Evolutionary conservation across 78 protist species (phyloP).

Genomic region (Reticulomyxa filosa): DNA sequence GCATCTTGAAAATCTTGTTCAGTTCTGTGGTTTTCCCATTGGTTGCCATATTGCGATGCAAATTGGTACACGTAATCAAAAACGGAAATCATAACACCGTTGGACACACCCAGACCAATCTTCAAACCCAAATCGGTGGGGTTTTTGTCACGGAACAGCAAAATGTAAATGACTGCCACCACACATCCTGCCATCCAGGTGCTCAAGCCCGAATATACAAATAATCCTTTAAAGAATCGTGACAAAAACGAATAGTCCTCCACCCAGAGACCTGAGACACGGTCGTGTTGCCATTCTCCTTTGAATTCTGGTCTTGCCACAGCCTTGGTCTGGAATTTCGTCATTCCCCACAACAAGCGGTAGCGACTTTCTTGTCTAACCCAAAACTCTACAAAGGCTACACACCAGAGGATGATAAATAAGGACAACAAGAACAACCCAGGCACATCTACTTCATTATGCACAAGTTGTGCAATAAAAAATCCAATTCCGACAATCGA

Average conservation of each 20-base stretch:
- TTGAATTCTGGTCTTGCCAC: neutral
- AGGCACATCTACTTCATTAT: no score
- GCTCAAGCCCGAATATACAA: neutral
- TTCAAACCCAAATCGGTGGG: no score
- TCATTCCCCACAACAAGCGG: neutral
- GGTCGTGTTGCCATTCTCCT: neutral
- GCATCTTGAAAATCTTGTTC: slow-evolving; percentile 5
- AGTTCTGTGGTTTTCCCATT: no score
- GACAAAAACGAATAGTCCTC: neutral
- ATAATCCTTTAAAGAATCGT: neutral
- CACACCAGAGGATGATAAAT: neutral
- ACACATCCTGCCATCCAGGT: neutral
- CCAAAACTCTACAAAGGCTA: slow-evolving; percentile 26
- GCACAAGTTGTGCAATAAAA: no score
- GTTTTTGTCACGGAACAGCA: no score
- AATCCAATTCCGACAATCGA: no score
- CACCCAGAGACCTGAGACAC: no score
- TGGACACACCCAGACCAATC: neutral
- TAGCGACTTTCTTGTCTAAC: neutral
- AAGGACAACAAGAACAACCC: no score
- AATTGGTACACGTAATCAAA: neutral
- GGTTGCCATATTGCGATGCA: slow-evolving; percentile 4
- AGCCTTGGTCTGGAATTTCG: neutral
- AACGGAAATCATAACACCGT: neutral
- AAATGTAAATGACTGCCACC: neutral